A percentile compares a stretch with the other conserved stretches of the same genome.
These are phyloP conservation scores for Kondoa subrosea DNA, from an alignment of 768 basidiomycete species.

Conservation along the genomic window DNA sequence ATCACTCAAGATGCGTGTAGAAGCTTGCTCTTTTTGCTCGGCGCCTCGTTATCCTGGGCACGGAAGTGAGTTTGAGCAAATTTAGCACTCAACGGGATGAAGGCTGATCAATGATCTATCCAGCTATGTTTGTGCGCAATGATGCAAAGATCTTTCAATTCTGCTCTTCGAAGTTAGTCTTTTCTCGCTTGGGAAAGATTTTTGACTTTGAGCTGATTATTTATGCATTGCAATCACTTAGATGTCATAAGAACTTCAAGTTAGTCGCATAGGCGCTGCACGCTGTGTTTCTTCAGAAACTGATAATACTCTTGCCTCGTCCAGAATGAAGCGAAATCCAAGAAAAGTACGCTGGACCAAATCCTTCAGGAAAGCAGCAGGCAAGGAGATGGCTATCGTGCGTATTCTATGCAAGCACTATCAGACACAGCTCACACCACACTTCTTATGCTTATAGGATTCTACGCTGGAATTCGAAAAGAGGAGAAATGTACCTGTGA, in stretches of 20 bases:
- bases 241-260: conserved; percentile 99
- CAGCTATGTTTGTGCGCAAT: conserved; percentile 80
- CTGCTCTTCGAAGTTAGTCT: conserved; percentile 79
- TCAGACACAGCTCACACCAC: neutral
- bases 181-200: conserved; percentile 17
- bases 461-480: conserved; percentile 99
- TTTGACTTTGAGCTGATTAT: neutral
- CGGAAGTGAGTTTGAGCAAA: conserved; percentile 39
- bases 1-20: conserved; percentile 29
- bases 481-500: conserved; percentile 86
- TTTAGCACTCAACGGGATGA: neutral
- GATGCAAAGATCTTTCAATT: conserved; percentile 96
- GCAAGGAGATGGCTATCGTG: conserved; percentile 98
- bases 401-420: conserved; percentile 30
- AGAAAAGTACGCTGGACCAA: conserved; percentile 99
- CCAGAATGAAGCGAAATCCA: conserved; percentile 96
- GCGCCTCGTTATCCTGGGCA: conserved; percentile 93
- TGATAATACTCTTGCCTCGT: too few relatives aligned
- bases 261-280: conserved; percentile 35
- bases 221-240: too few relatives aligned
- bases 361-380: conserved; percentile 93
- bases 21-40: conserved; percentile 98
- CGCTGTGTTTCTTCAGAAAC: too few relatives aligned
- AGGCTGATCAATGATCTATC: too few relatives aligned
- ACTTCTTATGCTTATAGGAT: conserved; percentile 44